Percentiles rank a stretch among this genome's conserved stretches.
Conservation (phyloP, 345 rosid genomes). For the Carallia brachiata region DNA sequence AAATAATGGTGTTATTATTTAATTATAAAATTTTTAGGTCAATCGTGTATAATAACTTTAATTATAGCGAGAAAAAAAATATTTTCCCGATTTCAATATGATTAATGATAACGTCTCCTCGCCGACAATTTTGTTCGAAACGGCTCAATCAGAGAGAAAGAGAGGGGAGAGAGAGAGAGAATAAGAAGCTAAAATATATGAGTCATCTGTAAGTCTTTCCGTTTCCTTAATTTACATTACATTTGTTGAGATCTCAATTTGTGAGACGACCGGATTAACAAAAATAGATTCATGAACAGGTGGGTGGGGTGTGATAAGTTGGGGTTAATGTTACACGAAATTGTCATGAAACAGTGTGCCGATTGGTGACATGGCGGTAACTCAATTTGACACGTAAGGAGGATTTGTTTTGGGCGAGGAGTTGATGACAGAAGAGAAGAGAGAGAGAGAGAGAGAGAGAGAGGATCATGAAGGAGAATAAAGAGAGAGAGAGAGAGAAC, state of each 20-base stretch:
- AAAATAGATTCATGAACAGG: slow-evolving; percentile 3
- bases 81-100: not conserved
- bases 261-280: too few relatives aligned
- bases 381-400: slow-evolving; percentile 3
- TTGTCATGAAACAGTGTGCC: not conserved
- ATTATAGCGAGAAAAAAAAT: too few relatives aligned
- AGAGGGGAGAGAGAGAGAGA: slow-evolving; percentile 7
- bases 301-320: not conserved
- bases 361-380: not conserved
- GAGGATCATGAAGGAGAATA: slow-evolving; percentile 3
- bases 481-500: not conserved
- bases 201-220: not conserved
- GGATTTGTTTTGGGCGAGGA: not conserved
- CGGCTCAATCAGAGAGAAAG: slow-evolving; percentile 24
- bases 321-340: slow-evolving; percentile 14
- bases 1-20: too few relatives aligned
- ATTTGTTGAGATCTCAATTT: slow-evolving; percentile 12
- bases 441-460: not conserved
- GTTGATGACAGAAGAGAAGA: not conserved
- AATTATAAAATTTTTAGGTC: too few relatives aligned
- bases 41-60: too few relatives aligned
- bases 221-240: not conserved
- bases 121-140: slow-evolving; percentile 72
- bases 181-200: slow-evolving; percentile 12
- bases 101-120: slow-evolving; percentile 48